phyloP scores from a whole-genome alignment of 345 rosid genomes.

The Aquilaria sinensis region DNA sequence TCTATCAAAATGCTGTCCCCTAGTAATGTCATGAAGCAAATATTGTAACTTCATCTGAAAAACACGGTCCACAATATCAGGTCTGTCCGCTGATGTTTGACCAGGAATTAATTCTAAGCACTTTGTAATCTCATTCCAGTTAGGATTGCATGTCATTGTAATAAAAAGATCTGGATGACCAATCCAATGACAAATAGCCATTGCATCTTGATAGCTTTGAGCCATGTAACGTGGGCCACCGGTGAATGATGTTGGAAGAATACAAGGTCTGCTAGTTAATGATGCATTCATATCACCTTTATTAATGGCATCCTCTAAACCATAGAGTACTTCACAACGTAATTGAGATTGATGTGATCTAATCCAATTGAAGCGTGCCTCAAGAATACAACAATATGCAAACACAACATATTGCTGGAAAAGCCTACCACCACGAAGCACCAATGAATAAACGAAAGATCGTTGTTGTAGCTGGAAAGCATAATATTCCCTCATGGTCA shows the following conservation, averaged over 20 bases:
- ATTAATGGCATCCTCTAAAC: background rate
- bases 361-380: too few relatives aligned
- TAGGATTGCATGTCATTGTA: background rate
- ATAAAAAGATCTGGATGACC: background rate
- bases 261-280: background rate
- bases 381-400: too few relatives aligned
- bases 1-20: too few relatives aligned
- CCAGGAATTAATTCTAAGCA: background rate
- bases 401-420: too few relatives aligned
- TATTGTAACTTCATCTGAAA: background rate
- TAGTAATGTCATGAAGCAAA: too few relatives aligned
- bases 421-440: too few relatives aligned
- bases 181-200: background rate
- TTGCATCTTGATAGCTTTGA: background rate
- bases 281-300: background rate
- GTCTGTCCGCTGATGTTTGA: background rate
- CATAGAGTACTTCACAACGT: background rate
- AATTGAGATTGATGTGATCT: too few relatives aligned
- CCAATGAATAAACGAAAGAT: too few relatives aligned
- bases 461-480: too few relatives aligned
- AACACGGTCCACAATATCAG: background rate
- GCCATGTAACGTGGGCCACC: constrained; percentile 2
- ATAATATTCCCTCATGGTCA: too few relatives aligned
- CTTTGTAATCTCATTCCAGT: background rate
- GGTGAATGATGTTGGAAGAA: background rate